A percentile compares a stretch with the other conserved stretches of the same genome.
These are phyloP conservation scores for Aspergillus nidulans DNA, from an alignment of 495 filamentous ascomycete genomes.

Conservation along the genomic window DNA sequence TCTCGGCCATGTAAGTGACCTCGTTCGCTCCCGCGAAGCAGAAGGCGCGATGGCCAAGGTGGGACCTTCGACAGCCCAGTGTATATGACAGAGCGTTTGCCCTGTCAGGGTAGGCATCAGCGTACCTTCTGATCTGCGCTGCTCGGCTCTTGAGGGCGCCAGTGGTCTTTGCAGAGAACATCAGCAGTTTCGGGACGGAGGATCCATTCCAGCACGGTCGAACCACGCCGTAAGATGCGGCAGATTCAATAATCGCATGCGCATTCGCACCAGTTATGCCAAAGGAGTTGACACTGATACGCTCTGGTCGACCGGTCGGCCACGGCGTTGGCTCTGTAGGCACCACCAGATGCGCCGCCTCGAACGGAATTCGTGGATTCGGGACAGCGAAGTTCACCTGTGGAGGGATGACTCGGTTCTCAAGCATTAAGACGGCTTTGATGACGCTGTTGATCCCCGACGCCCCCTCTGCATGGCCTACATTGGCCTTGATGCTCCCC, in stretches of 20 bases:
- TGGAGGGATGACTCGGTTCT: constrained; percentile 30
- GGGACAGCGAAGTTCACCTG: constrained; percentile 23
- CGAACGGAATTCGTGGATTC: constrained; percentile 1
- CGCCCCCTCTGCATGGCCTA: constrained; percentile 38
- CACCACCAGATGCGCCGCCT: neutral
- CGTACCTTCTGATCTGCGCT: neutral
- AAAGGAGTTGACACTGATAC: neutral
- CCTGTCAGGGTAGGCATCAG: neutral
- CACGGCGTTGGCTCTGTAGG: neutral
- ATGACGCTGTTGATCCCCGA: constrained; percentile 32
- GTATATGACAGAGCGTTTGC: neutral
- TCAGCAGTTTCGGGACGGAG: neutral
- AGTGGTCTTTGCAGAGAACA: neutral
- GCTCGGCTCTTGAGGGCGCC: neutral
- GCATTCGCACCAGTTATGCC: neutral
- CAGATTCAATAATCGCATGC: constrained; percentile 24
- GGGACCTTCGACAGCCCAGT: neutral
- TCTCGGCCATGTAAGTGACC: neutral
- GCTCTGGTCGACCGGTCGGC: neutral
- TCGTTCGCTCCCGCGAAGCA: neutral
- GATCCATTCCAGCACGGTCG: neutral
- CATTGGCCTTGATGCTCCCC: constrained; percentile 31
- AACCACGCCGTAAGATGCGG: constrained; percentile 3
- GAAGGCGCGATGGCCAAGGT: neutral
- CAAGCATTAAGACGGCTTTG: constrained; percentile 29